Evolutionary conservation across 495 filamentous ascomycete genomes (phyloP), one percentile per base, ranked within the genome.

Genomic region (Penicillium egyptiacum): DNA sequence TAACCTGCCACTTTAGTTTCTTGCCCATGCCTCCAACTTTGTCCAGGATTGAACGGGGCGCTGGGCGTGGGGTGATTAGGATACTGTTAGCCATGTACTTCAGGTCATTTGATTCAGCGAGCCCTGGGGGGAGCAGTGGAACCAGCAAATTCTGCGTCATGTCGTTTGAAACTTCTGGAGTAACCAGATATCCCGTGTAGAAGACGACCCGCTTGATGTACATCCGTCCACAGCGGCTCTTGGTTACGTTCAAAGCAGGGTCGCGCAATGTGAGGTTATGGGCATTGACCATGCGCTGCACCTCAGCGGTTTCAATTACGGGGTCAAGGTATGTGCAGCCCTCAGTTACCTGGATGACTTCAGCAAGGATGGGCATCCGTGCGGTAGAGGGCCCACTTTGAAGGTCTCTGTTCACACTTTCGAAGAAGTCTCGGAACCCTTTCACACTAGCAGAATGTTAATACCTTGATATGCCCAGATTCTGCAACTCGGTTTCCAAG

Each of bases 101-200:
- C 55, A 97, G 70, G 30, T 96, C 90, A 62, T 79, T 80, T 22
- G 81, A 73, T 46, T 79, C 77, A 62, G 71, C 61, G 49, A 77
- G 64, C 49, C 75, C 75, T 8, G 64, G 60, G 42, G 75, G 74
- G 37, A 77, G 54, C 41, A 73, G 60, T 7, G 88, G 86, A 17
- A 83, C 74, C 43, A 88, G 76, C 40, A 88, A 74, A 48, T 92
- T 81, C 3, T 79, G 77, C 45, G 90, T 81, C 19, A 98, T 75
- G 44, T 81, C 81, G 56, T 86, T 80, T 5, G 88, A 87, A 63
- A 90, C 88, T 28, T 80, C 66, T 43, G 82, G 75, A 23, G 82
- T 79, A 66, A 98, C 85, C 60, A 96, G 79, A 73, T 98, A 98
- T 39, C 90, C 92, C n/a, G 93, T 96, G 77, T 90, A 98, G 75